Evolutionary conservation across 495 filamentous ascomycete genomes (phyloP).

Genomic region (Aspergillus nidulans): DNA sequence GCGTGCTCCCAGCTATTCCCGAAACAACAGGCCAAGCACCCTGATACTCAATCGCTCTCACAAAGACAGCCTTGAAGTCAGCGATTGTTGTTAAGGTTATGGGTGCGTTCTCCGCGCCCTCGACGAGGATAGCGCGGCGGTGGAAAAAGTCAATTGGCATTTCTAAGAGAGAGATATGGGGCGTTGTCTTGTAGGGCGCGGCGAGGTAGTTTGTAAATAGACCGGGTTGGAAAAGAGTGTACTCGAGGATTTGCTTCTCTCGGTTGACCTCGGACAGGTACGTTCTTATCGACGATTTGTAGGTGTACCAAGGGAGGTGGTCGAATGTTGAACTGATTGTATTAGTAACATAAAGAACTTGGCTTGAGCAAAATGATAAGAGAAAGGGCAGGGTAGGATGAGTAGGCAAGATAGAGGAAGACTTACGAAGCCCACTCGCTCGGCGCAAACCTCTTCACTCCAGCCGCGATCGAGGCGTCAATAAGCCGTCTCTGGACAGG

Average conservation of each 20-base stretch:
- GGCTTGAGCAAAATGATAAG: too few relatives aligned
- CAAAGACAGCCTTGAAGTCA: slow-evolving; percentile 44
- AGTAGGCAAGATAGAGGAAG: not conserved
- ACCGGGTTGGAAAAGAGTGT: slow-evolving; percentile 54
- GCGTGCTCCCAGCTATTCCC: slow-evolving; percentile 48
- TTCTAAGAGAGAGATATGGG: slow-evolving; percentile 41
- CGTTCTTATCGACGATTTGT: slow-evolving; percentile 41
- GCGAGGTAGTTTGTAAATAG: slow-evolving; percentile 52
- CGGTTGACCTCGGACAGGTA: slow-evolving; percentile 51
- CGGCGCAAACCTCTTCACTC: slow-evolving; percentile 55
- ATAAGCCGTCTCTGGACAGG: slow-evolving; percentile 48
- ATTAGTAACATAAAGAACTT: too few relatives aligned
- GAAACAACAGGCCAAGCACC: slow-evolving; percentile 50
- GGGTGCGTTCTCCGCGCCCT: slow-evolving; percentile 37
- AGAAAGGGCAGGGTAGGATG: not conserved
- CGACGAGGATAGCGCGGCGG: slow-evolving; percentile 44
- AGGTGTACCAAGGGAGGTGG: slow-evolving; percentile 41
- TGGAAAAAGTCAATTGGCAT: slow-evolving; percentile 44
- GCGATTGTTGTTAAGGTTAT: slow-evolving; percentile 45
- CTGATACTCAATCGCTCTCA: slow-evolving; percentile 46
- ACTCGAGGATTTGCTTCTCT: slow-evolving; percentile 49
- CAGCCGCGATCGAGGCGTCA: slow-evolving; percentile 56
- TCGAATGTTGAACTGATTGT: slow-evolving; percentile 17
- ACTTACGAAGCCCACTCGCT: slow-evolving; percentile 28
- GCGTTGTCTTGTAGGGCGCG: slow-evolving; percentile 43